These are phyloP conservation scores for Zanthoxylum bungeanum DNA, from an alignment of 345 rosid genomes.

Conservation along the genomic window DNA sequence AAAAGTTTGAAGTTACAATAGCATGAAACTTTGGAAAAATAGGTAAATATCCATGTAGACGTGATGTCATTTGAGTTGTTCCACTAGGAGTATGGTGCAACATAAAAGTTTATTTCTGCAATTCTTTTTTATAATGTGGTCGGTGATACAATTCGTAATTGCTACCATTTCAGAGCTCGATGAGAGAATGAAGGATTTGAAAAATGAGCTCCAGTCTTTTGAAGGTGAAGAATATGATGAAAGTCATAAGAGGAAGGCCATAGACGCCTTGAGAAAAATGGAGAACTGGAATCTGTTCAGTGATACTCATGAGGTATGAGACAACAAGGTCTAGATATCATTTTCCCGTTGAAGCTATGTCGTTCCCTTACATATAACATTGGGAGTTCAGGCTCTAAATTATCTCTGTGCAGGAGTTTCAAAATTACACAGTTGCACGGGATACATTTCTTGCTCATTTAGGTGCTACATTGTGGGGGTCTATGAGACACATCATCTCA, in stretches of 20 bases:
- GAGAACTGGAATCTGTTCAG: conserved; percentile 96
- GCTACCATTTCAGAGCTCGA: conserved; percentile 70
- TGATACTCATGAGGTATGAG: conserved; percentile 68
- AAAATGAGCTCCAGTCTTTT: conserved; percentile 88
- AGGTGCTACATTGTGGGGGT: conserved; percentile 94
- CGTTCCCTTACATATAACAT: conserved; percentile 13
- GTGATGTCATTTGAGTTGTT: neutral
- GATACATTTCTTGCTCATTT: conserved; percentile 95
- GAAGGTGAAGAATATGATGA: conserved; percentile 87
- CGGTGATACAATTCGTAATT: neutral
- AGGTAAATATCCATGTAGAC: neutral
- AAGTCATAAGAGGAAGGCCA: conserved; percentile 71
- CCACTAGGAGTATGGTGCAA: neutral
- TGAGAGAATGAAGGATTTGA: conserved; percentile 92
- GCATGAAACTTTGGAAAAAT: neutral
- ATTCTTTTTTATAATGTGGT: neutral
- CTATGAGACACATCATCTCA: conserved; percentile 86
- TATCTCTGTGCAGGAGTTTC: conserved; percentile 60
- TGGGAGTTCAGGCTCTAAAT: conserved; percentile 13
- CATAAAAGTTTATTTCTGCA: neutral
- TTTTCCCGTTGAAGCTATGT: conserved; percentile 1
- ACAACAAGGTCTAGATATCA: neutral
- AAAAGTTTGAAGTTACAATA: neutral
- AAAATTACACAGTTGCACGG: conserved; percentile 94
- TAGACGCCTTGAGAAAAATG: conserved; percentile 84